Evolutionary conservation across 306 rosid genomes (phyloP).

Genomic region (Carpinus fangiana): DNA sequence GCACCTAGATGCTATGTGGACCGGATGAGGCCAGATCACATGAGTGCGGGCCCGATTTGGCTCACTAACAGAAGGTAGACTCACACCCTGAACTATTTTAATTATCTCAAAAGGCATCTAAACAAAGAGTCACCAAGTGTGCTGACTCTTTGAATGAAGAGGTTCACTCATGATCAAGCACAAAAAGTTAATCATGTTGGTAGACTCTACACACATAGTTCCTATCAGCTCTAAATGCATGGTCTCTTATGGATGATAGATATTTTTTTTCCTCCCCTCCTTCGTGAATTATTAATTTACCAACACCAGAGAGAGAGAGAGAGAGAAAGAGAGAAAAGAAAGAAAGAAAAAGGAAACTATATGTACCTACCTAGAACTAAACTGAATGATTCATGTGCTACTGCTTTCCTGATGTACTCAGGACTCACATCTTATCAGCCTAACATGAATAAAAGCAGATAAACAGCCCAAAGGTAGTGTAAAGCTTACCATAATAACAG

Average conservation of each 20-base stretch:
- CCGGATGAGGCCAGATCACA: neutral
- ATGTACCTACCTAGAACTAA: slow-evolving; percentile 4
- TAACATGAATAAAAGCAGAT: slow-evolving; percentile 6
- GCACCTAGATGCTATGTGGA: neutral
- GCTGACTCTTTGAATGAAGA: neutral
- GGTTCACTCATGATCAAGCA: neutral
- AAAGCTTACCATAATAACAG: slow-evolving; percentile 55
- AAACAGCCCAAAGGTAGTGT: neutral
- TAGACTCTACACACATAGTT: neutral
- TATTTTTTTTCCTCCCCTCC: neutral
- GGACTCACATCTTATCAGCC: neutral
- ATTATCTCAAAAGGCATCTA: neutral
- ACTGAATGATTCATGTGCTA: slow-evolving; percentile 2
- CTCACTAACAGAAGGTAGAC: neutral
- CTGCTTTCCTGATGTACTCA: neutral
- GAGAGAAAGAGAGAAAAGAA: too few relatives aligned
- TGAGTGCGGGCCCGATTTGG: neutral
- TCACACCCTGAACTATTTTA: neutral
- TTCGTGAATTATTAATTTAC: neutral
- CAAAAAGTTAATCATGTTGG: neutral
- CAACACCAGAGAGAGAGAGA: neutral
- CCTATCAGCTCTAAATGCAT: neutral
- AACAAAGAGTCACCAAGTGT: neutral
- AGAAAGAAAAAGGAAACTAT: neutral
- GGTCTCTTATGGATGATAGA: neutral